Base-by-base conservation (phyloP, 345 rosid genomes). In the Viola odorata region DNA sequence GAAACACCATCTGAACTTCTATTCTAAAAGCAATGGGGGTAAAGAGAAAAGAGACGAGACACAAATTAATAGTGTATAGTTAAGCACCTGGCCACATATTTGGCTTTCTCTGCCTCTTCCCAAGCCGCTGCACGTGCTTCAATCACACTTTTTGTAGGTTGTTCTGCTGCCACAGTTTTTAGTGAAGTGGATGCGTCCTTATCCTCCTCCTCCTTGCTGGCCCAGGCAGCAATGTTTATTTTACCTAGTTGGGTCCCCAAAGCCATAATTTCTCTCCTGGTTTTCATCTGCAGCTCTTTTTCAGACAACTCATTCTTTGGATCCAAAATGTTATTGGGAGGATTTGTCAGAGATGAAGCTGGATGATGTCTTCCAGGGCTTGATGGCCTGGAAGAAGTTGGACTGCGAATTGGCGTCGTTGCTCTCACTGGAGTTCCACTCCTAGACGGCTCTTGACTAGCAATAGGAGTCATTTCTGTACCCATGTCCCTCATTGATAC, bases 401-500 rank as follows among this genome's bases (percentile, higher is more conserved):
- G 95, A 74, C 88, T 87, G 44, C 87, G 84, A 53, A 74, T 67
- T 4, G 95, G 95, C 54, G 88, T 87, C 17, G 83, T 72, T 55
- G 95, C 82, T 6, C 79, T 85, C 8, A 75, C 65, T 6, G 95
- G 95, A 6, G 95, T 87, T 42, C 82, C 78, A 5, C 88, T 78
- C 76, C 88, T 78, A 0, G 95, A 87, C 42, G 95, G 95, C 76
- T 87, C 95, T 75, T 69, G 90, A 70, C 91, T 87, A 16, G 90
- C 36, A 60, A 55, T 63, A 5, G 95, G 95, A 16, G 91, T 82
- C 95, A 87, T 87, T 73, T 87, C 95, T 3, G 91, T 87, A 64
- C 95, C 90, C 95, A 82, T 87, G 64, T 87, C 88, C 73, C 95
- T 82, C 95, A 87, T 84, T 50, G 72, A 87, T 45, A 87, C 90